phyloP scores from a whole-genome alignment of 352 stramenopile species.

The Plasmopara muralis region DNA sequence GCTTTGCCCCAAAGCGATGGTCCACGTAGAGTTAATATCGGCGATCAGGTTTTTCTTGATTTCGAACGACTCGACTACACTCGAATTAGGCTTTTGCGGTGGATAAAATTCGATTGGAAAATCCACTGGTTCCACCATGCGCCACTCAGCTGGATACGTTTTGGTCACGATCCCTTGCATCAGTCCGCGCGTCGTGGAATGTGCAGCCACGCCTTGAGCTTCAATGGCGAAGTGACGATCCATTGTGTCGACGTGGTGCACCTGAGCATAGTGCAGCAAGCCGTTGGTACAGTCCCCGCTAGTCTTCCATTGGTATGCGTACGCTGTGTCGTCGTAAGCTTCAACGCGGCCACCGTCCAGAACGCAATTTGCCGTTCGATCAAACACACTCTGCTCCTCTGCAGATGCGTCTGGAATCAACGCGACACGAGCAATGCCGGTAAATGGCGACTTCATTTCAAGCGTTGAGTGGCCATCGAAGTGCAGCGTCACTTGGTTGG shows the following conservation, averaged over 20 bases:
- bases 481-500: conserved; percentile 23
- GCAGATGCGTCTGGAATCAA: conserved; percentile 31
- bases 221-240: conserved; percentile 35
- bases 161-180: conserved; percentile 50
- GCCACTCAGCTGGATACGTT: conserved; percentile 38
- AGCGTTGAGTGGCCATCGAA: conserved; percentile 34
- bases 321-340: conserved; percentile 34
- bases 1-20: conserved; percentile 32
- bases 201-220: conserved; percentile 23
- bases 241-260: conserved; percentile 56
- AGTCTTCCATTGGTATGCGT: conserved; percentile 55
- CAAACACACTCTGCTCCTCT: conserved; percentile 30
- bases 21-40: conserved; percentile 38
- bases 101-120: conserved; percentile 51
- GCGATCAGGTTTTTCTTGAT: conserved; percentile 33
- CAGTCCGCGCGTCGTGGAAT: conserved; percentile 48
- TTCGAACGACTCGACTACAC: conserved; percentile 20
- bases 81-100: conserved; percentile 22
- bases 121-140: conserved; percentile 34
- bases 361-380: conserved; percentile 34
- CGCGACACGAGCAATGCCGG: conserved; percentile 26
- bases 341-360: conserved; percentile 41
- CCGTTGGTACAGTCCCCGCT: conserved; percentile 44
- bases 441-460: conserved; percentile 26
- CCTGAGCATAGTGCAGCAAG: conserved; percentile 54